These are phyloP conservation scores for Phialemonium atrogriseum DNA, from an alignment of 2,329 filamentous ascomycete species.

Conservation along the genomic window DNA sequence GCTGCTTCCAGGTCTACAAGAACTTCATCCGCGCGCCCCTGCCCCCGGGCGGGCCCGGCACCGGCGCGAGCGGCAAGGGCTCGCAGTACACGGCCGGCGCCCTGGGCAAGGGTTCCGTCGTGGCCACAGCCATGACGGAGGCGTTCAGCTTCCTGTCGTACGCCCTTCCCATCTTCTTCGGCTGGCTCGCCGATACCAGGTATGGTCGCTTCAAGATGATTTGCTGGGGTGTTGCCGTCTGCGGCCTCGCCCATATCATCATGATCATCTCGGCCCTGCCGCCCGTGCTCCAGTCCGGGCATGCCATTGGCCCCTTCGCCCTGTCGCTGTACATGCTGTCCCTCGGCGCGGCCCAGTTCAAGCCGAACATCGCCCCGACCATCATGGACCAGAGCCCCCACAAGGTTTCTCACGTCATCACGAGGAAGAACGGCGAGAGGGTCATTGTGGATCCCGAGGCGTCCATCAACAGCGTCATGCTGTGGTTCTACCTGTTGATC, in stretches of 20 bases:
- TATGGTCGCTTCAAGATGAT: slow-evolving; percentile 66
- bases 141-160: slow-evolving; percentile 52
- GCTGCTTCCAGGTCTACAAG: slow-evolving; percentile 42
- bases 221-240: slow-evolving; percentile 58
- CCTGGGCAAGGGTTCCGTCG: slow-evolving; percentile 47
- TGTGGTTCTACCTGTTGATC: slow-evolving; percentile 52
- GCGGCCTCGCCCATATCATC: slow-evolving; percentile 60
- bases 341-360: slow-evolving; percentile 62
- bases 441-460: slow-evolving; percentile 62
- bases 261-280: slow-evolving; percentile 52
- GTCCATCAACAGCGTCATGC: slow-evolving; percentile 57
- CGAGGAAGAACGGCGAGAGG: slow-evolving; percentile 46
- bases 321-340: slow-evolving; percentile 48
- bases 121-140: slow-evolving; percentile 41
- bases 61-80: slow-evolving; percentile 30
- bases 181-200: slow-evolving; percentile 57
- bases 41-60: slow-evolving; percentile 39
- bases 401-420: slow-evolving; percentile 44
- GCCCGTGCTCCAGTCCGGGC: slow-evolving; percentile 32
- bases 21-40: slow-evolving; percentile 57
- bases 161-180: slow-evolving; percentile 44
- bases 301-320: slow-evolving; percentile 46
- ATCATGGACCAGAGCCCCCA: slow-evolving; percentile 58
- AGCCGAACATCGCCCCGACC: slow-evolving; percentile 62
- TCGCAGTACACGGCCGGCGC: slow-evolving; percentile 46